Evolutionary conservation across 805 yeast genomes (phyloP), one percentile per base, ranked within the genome.

Genomic region (Yarrowia alimentaria): DNA sequence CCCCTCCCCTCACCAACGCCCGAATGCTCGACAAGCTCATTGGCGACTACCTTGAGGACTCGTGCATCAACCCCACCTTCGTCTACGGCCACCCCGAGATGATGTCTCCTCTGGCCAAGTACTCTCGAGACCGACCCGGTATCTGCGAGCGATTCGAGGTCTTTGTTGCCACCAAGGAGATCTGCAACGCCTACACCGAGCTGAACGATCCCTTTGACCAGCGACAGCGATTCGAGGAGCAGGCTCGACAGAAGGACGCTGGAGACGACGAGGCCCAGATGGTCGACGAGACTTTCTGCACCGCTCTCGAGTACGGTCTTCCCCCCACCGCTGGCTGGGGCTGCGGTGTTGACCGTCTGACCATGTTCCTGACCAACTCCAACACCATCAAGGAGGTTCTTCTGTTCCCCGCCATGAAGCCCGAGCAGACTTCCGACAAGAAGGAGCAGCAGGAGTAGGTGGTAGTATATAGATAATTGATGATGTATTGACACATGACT

Each of bases 291-390:
- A 84, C 86, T 58, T 91, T 91, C 90, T 85, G 95, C 77, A 86
- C 90, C 63, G 97, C 99, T 60, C 79, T 91, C 64, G 99, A 91
- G 75, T 91, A 88, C 70, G 99, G 98, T 72, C 79, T 91, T 64
- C 99, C 99, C 55, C 99, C 99, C 64, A 93, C 98, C 61, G 98
- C 95, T 70, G 99, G 99, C 61, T 91, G 98, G 98, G 99, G 99
- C 62, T 84, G 95, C 74, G 99, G 99, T 79, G 90, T 91, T 61
- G 99, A 91, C 73, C 85, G 99, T 77, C 69, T 91, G 66, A 89
- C 96, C 65, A 91, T 91, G 99, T 93, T 93, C 77, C 80, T 93
- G 74, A 93, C 98, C 56, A 81, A 93, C 72, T 86, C 96, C 54
- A 85, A 89, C 76, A 86, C 96, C 60, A 91, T 91, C 66, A 88